Evolutionary conservation across 495 filamentous ascomycete genomes (phyloP).

Genomic region (Chaetomium tenue): DNA sequence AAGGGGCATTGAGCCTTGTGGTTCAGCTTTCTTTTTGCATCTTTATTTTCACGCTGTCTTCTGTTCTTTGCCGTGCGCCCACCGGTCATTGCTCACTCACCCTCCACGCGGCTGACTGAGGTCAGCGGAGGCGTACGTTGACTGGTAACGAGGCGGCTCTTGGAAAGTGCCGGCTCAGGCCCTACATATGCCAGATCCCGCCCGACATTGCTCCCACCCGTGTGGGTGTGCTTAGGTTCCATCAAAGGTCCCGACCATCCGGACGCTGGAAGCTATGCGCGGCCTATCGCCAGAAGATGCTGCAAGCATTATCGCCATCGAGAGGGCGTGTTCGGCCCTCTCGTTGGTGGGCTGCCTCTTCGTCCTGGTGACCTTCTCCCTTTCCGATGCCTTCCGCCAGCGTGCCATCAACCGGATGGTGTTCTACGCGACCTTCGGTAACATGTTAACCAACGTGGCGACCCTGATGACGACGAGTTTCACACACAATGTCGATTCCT

Average conservation of each 20-base stretch:
- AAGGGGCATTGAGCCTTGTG: constrained; percentile 11
- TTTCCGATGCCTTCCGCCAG: constrained; percentile 64
- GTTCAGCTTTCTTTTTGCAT: constrained; percentile 6
- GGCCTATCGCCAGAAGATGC: constrained; percentile 17
- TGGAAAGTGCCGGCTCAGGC: constrained; percentile 1
- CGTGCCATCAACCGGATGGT: constrained; percentile 80
- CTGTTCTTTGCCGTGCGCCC: constrained; percentile 3
- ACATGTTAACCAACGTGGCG: constrained; percentile 75
- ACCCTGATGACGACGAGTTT: constrained; percentile 69
- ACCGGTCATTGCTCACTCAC: constrained; percentile 2
- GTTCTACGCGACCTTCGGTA: constrained; percentile 83
- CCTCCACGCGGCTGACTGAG: constrained; percentile 3
- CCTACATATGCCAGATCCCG: constrained; percentile 25
- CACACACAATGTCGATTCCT: constrained; percentile 45
- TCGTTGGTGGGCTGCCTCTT: constrained; percentile 71
- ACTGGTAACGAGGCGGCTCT: background rate
- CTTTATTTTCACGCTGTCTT: constrained; percentile 11
- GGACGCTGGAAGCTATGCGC: constrained; percentile 13
- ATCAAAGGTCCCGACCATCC: constrained; percentile 1
- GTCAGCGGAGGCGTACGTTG: background rate
- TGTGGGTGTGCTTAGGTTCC: constrained; percentile 19
- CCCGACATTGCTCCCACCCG: constrained; percentile 11
- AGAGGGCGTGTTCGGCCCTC: constrained; percentile 65
- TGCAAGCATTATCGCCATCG: constrained; percentile 44
- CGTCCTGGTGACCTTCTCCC: constrained; percentile 69